Percentiles rank a stretch among this genome's conserved stretches.
phyloP scores from a whole-genome alignment of 371 early-diverging fungal species.

The Choanephora cucurbitarum region DNA sequence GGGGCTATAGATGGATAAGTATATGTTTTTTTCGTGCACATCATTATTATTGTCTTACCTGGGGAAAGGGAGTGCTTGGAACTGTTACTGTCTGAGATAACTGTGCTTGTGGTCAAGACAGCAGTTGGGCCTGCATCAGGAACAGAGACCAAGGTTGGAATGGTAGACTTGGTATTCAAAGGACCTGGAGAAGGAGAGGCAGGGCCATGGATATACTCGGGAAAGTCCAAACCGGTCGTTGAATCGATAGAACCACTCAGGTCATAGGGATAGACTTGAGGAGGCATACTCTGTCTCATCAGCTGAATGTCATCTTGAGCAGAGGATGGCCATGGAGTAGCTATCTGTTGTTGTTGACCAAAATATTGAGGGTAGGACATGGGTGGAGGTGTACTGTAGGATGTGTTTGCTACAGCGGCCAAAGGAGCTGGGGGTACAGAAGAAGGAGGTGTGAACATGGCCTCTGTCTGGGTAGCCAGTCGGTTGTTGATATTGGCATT shows the following conservation, averaged over 20 bases:
- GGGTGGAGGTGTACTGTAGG: constrained; percentile 21
- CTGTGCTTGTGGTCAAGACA: constrained; percentile 25
- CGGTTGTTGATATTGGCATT: neutral
- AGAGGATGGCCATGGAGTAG: constrained; percentile 9
- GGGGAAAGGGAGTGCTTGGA: neutral
- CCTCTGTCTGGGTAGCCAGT: constrained; percentile 7
- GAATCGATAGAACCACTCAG: constrained; percentile 2
- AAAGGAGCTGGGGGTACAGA: constrained; percentile 20
- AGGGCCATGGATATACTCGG: constrained; percentile 35
- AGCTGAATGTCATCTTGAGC: constrained; percentile 12
- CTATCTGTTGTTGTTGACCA: neutral
- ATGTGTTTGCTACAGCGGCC: neutral
- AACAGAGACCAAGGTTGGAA: constrained; percentile 42
- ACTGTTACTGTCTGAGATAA: neutral
- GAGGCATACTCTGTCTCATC: constrained; percentile 37
- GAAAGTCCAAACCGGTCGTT: constrained; percentile 22
- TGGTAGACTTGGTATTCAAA: constrained; percentile 9
- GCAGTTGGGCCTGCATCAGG: constrained; percentile 54
- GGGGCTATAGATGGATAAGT: neutral
- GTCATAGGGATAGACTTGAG: constrained; percentile 26
- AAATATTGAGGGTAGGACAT: constrained; percentile 16
- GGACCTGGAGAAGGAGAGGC: constrained; percentile 30
- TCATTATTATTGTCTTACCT: no score
- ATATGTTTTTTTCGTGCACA: no score
- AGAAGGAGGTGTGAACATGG: constrained; percentile 13